Base-by-base conservation (phyloP, 1,284 basidiomycete genomes). In the Cutaneotrichosporon daszewskae region DNA sequence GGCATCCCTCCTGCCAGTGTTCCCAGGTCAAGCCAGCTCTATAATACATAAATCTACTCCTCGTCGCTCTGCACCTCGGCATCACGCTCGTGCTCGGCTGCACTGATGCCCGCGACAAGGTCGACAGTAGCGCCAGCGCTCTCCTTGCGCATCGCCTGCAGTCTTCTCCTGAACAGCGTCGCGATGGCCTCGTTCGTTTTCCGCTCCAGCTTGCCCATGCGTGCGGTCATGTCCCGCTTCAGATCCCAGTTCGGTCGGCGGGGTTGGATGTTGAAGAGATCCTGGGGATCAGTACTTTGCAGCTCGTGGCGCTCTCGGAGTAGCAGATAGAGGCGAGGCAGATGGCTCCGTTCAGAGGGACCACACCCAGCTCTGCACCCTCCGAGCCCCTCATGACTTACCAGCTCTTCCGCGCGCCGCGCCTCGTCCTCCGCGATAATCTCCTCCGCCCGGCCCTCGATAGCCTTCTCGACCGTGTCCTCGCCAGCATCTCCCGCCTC, bases 231-330 rank as follows among this genome's bases (percentile, higher is more conserved):
- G 62, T 96, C 90, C 36, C 92, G 81, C 69, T 94, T 96, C 54
- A 98, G 74, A 70, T 97, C 94, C 92, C 94, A 97, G 68, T 97
- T 97, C 10, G 86, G 82, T 37, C 89, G 79, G 76, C 92, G 94
- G 2, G 94, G 94, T 20, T 92, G 92, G 55, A 98, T 96, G 64
- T 95, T 97, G 66, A 90, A 86, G 20, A 97, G 76, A 62, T 97
- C 90, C 89, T 95, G 64, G 7, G 37, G 7, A 22, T 40, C n/a
- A 40, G 43, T 23, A 16, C 12, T 13, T n/a, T n/a, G 8, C 27
- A 20, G n/a, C n/a, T n/a, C n/a, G n/a, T n/a, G n/a, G n/a, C n/a
- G n/a, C n/a, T n/a, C n/a, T n/a, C n/a, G n/a, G n/a, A n/a, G n/a
- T n/a, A n/a, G n/a, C n/a, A n/a, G n/a, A n/a, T n/a, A n/a, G n/a